Base-by-base conservation (phyloP, 1,284 basidiomycete species). In the Volvariella surrecta region DNA sequence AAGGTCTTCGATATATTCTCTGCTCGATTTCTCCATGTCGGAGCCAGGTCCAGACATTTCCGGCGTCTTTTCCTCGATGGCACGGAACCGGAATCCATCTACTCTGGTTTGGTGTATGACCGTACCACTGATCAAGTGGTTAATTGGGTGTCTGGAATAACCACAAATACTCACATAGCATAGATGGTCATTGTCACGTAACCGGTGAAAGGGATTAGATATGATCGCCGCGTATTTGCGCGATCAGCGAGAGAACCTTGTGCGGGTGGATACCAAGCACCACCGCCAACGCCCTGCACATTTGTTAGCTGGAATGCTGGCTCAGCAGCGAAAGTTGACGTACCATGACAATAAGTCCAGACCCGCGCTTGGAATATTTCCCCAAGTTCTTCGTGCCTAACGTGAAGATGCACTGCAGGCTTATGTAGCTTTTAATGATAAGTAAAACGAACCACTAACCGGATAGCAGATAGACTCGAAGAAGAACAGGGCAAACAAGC, bases 401-500 rank as follows among this genome's bases (percentile, higher is more conserved):
- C 1, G 79, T 79, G 64, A 83, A 85, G 47, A 86, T 80, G 52
- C 79, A 76, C 71, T 74, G 39, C 32, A 40, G 18, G 34, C 34
- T 7, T n/a, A 6, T 28, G 6, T 6, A 28, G 24, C 24, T 28
- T 11, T 28, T 8, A 32, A 37, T 41, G 31, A 37, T 35, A 22
- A 31, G 7, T 15, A 20, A 44, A 22, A 2, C 18, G 9, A 13
- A 35, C 50, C 28, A 52, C 55, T 59, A 49, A 74, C 71, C 3
- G 80, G 79, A 54, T 81, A 82, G 56, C 79, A 81, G 52, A 81
- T 79, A 6, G 77, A 80, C 59, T 86, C 84, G 60, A 85, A 87
- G 71, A 83, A 86, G 72, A 87, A 86, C 46, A 88, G 61, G 47
- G 71, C 58, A 59, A 84, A 86, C 45, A 86, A 56, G 59, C 73